Conservation (phyloP, 345 rosid species). For the Brassica incana region DNA sequence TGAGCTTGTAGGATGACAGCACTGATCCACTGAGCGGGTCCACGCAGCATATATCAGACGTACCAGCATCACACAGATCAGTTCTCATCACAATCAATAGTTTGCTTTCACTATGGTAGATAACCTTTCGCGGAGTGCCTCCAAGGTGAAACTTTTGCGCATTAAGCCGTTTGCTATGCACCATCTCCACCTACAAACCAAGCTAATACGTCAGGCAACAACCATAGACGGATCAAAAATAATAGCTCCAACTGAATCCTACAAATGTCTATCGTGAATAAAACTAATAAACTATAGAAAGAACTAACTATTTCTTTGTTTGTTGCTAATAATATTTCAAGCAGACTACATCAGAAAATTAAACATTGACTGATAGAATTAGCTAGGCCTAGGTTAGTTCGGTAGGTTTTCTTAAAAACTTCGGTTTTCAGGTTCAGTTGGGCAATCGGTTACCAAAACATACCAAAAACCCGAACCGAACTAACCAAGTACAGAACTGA, state of each 20-base stretch:
- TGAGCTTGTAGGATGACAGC: constrained; percentile 70
- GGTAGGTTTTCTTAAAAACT: too few species aligned
- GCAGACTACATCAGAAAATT: neutral
- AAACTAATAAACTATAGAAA: constrained; percentile 6
- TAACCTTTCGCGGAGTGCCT: constrained; percentile 91
- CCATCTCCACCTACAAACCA: constrained; percentile 87
- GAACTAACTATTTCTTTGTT: constrained; percentile 3
- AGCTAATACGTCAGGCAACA: constrained; percentile 29
- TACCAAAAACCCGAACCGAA: too few species aligned
- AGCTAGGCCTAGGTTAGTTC: too few species aligned
- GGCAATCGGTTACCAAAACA: too few species aligned
- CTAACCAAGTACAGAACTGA: too few species aligned
- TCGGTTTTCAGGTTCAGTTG: too few species aligned
- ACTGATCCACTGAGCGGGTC: constrained; percentile 82
- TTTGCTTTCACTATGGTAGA: constrained; percentile 87
- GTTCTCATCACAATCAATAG: constrained; percentile 92
- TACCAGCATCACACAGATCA: constrained; percentile 60
- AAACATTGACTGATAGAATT: constrained; percentile 2
- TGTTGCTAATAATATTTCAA: neutral
- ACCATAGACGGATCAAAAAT: constrained; percentile 12
- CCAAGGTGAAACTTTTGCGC: constrained; percentile 93
- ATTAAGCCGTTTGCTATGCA: constrained; percentile 79
- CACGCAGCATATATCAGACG: constrained; percentile 85
- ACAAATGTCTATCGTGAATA: neutral
- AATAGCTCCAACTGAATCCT: constrained; percentile 8